Conservation (phyloP, 2,329 filamentous ascomycete genomes). For the Fusarium graminum region DNA sequence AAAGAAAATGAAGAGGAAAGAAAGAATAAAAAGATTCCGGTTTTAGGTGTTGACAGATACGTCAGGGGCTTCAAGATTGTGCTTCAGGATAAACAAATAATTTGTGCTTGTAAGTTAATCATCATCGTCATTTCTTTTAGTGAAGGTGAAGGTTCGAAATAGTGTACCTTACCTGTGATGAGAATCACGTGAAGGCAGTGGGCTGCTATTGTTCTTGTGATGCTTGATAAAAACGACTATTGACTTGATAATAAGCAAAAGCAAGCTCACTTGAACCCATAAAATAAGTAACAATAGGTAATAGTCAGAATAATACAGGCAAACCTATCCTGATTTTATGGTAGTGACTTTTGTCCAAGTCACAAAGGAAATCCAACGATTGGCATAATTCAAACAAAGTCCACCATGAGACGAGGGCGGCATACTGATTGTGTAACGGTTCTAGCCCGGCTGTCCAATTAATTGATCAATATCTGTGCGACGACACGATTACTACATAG, state of each 20-base stretch:
- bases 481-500: too few relatives aligned
- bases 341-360: too few relatives aligned
- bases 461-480: too few relatives aligned
- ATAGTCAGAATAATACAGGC: not conserved
- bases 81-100: slow-evolving; percentile 1
- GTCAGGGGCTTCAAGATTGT: not conserved
- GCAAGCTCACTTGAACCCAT: slow-evolving; percentile 15
- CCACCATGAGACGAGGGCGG: too few relatives aligned
- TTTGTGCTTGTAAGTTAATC: slow-evolving; percentile 21
- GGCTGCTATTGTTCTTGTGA: not conserved
- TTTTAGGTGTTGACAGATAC: not conserved
- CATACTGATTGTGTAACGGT: too few relatives aligned
- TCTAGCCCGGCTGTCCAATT: too few relatives aligned
- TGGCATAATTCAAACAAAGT: too few relatives aligned
- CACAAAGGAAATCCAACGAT: too few relatives aligned
- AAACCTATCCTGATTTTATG: not conserved
- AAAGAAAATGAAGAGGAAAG: not conserved
- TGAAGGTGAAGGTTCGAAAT: slow-evolving; percentile 5
- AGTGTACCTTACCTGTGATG: slow-evolving; percentile 4
- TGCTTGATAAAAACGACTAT: slow-evolving; percentile 8
- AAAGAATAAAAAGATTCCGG: not conserved
- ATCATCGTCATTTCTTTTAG: slow-evolving; percentile 14
- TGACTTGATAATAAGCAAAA: slow-evolving; percentile 1
- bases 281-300: not conserved
- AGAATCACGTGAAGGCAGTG: slow-evolving; percentile 35